phyloP scores from a whole-genome alignment of 495 filamentous ascomycete genomes.

The Penicillium desertorum region DNA sequence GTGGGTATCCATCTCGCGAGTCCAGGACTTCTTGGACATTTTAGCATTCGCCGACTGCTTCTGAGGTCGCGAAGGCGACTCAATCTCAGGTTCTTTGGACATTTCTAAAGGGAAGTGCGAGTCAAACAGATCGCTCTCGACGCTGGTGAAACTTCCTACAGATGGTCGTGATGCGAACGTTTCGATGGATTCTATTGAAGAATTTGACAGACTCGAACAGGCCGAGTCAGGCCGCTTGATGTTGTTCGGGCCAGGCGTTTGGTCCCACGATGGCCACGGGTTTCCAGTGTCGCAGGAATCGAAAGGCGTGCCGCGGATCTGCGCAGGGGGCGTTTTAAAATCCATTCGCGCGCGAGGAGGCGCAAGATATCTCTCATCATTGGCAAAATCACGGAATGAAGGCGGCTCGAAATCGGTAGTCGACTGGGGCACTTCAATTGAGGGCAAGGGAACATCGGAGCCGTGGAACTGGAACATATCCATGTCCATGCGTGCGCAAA shows the following conservation, averaged over 20 bases:
- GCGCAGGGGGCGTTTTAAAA: conserved; percentile 63
- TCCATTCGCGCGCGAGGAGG: conserved; percentile 51
- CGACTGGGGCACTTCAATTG: conserved; percentile 55
- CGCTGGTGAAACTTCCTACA: conserved; percentile 65
- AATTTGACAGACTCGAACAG: conserved; percentile 65
- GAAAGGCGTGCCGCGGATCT: conserved; percentile 45
- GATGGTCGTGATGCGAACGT: conserved; percentile 65
- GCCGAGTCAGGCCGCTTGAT: conserved; percentile 57
- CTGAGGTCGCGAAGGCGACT: conserved; percentile 36
- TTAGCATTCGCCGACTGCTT: conserved; percentile 15
- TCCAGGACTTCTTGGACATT: conserved; percentile 59
- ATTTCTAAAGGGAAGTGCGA: conserved; percentile 52
- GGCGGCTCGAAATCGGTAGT: conserved; percentile 24
- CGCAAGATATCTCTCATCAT: conserved; percentile 50
- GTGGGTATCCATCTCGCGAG: conserved; percentile 86
- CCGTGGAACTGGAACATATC: conserved; percentile 34
- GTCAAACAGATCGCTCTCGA: conserved; percentile 60
- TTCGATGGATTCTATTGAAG: conserved; percentile 65
- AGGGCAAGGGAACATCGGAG: conserved; percentile 55
- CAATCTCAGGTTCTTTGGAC: conserved; percentile 35
- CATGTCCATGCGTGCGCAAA: conserved; percentile 38
- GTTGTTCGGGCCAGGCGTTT: conserved; percentile 32
- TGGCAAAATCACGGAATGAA: conserved; percentile 23
- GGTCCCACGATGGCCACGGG: conserved; percentile 36
- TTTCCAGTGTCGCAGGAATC: conserved; percentile 28